These are phyloP conservation scores for Tephrocybe rancida DNA, from an alignment of 768 basidiomycete species.

Conservation along the genomic window DNA sequence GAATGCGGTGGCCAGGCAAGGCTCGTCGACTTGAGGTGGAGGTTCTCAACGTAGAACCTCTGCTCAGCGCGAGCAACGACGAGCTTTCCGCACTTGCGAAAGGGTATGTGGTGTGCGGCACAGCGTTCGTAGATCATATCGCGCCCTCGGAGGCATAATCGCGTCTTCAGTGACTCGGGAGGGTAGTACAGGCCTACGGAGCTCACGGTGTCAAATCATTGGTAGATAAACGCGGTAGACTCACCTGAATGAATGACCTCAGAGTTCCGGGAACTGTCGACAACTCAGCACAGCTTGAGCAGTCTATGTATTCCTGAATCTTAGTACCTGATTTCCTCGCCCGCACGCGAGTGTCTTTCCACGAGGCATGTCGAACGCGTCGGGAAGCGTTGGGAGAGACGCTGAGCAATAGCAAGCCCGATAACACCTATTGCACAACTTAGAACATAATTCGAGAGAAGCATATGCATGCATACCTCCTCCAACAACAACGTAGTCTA, in stretches of 20 bases:
- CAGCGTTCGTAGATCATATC: constrained; percentile 84
- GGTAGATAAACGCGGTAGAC: constrained; percentile 5
- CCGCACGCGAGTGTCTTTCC: constrained; percentile 73
- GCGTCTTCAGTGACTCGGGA: constrained; percentile 78
- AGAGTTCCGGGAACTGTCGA: constrained; percentile 81
- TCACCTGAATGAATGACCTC: constrained; percentile 92
- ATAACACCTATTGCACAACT: constrained; percentile 57
- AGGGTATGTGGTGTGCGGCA: constrained; percentile 58
- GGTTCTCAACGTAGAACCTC: constrained; percentile 64
- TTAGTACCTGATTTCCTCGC: constrained; percentile 83
- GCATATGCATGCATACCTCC: constrained; percentile 64
- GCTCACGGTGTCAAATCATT: background rate
- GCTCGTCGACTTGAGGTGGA: constrained; percentile 62
- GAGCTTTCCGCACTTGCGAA: constrained; percentile 83
- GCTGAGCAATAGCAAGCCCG: constrained; percentile 84
- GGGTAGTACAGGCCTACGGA: constrained; percentile 82
- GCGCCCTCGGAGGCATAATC: constrained; percentile 84
- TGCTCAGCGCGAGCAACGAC: constrained; percentile 80
- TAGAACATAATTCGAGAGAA: background rate
- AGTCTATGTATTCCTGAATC: background rate
- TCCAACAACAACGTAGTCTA: constrained; percentile 89
- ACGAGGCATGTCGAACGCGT: constrained; percentile 76
- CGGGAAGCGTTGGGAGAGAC: constrained; percentile 64
- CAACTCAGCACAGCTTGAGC: background rate
- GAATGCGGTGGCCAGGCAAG: constrained; percentile 55